phyloP scores from a whole-genome alignment of 306 rosid species.

The Aeschynomene evenia region DNA sequence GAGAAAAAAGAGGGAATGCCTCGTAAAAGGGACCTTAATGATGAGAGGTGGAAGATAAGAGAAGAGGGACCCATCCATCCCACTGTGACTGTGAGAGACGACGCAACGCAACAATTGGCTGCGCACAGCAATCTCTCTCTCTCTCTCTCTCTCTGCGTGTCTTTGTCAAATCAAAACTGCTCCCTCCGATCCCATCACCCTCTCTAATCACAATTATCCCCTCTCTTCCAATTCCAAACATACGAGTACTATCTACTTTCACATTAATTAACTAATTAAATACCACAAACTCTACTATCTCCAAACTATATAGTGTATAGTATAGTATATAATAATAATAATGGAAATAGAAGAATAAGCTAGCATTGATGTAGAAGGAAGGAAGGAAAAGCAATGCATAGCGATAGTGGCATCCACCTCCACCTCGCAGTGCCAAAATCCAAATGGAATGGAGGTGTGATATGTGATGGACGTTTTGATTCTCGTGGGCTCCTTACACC shows the following conservation, averaged over 20 bases:
- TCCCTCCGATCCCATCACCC: neutral
- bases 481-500: constrained; percentile 24
- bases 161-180: constrained; percentile 27
- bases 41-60: constrained; percentile 9
- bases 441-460: neutral
- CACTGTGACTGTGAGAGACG: too few species aligned
- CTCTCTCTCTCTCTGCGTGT: too few species aligned
- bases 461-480: constrained; percentile 40
- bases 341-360: neutral
- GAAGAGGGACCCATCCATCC: constrained; percentile 26
- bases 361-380: neutral
- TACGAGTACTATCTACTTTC: too few species aligned
- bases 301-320: neutral
- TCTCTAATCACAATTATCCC: neutral
- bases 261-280: neutral
- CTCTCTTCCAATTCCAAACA: neutral
- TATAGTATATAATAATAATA: too few species aligned
- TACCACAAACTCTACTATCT: neutral
- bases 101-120: constrained; percentile 35
- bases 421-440: neutral
- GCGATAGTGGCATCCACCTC: neutral
- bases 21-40: constrained; percentile 28
- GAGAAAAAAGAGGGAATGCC: neutral
- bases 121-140: neutral
- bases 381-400: neutral